These are phyloP conservation scores for Pyrrhoderma lamaoense DNA, from an alignment of 1,284 basidiomycete genomes.

Conservation along the genomic window DNA sequence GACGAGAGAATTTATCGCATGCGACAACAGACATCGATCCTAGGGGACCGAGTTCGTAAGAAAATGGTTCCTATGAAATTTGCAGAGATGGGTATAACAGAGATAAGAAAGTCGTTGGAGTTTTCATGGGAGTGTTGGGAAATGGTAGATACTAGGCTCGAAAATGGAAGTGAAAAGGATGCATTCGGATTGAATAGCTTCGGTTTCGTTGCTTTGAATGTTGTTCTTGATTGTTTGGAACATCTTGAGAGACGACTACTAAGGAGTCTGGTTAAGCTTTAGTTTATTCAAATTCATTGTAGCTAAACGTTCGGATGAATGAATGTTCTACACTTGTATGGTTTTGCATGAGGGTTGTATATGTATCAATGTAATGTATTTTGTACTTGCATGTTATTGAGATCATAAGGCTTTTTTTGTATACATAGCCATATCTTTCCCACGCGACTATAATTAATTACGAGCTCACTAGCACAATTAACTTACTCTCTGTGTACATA, in stretches of 20 bases:
- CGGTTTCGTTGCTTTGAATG: conserved; percentile 52
- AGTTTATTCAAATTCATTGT: too few species aligned
- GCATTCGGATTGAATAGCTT: conserved; percentile 61
- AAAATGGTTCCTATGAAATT: conserved; percentile 33
- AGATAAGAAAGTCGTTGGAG: conserved; percentile 38
- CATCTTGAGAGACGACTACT: not conserved
- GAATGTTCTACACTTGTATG: too few species aligned
- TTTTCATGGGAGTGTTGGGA: conserved; percentile 60
- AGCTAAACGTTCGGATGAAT: too few species aligned
- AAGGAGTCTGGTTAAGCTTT: too few species aligned
- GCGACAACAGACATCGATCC: conserved; percentile 46
- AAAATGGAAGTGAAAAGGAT: conserved; percentile 19
- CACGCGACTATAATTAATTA: too few species aligned
- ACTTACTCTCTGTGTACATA: too few species aligned
- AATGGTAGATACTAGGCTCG: conserved; percentile 36
- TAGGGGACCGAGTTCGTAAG: conserved; percentile 46
- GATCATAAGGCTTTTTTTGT: too few species aligned
- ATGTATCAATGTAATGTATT: too few species aligned
- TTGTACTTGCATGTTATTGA: too few species aligned
- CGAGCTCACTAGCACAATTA: too few species aligned
- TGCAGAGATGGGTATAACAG: conserved; percentile 25
- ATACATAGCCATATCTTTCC: too few species aligned
- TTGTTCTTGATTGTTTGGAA: conserved; percentile 54
- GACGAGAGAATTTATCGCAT: conserved; percentile 55
- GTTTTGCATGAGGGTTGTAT: too few species aligned